Conservation (phyloP, 2,329 filamentous ascomycete genomes). For the Geosmithia flava region DNA sequence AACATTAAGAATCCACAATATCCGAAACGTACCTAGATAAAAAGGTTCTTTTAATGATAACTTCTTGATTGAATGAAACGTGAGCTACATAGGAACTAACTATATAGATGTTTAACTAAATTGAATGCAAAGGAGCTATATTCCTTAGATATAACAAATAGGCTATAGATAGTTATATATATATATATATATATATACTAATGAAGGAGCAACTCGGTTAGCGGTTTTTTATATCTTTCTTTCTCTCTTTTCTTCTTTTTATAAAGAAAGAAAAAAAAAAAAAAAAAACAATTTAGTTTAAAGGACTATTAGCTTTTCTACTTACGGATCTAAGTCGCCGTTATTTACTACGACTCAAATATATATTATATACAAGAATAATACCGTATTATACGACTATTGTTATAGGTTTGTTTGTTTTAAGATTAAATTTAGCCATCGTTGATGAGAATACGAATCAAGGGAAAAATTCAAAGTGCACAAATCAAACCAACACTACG, state of each 20-base stretch:
- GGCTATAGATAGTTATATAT: neutral
- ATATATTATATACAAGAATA: neutral
- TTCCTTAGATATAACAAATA: neutral
- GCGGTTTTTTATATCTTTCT: neutral
- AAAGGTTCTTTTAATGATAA: neutral
- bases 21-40: neutral
- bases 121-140: too few relatives aligned
- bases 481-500: neutral
- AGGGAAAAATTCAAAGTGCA: neutral
- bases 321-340: too few relatives aligned
- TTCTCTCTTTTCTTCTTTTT: neutral
- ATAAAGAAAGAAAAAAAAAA: neutral
- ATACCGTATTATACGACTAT: neutral
- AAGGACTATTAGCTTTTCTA: neutral
- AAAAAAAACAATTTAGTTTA: neutral
- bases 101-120: neutral
- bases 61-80: neutral
- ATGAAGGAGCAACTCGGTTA: neutral
- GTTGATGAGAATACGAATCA: neutral
- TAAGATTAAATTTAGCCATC: conserved; percentile 1
- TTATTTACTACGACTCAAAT: neutral
- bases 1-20: too few relatives aligned
- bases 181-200: neutral
- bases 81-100: neutral
- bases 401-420: neutral